Conservation (phyloP, 2,329 filamentous ascomycete genomes). For the Fusarium newnesense region DNA sequence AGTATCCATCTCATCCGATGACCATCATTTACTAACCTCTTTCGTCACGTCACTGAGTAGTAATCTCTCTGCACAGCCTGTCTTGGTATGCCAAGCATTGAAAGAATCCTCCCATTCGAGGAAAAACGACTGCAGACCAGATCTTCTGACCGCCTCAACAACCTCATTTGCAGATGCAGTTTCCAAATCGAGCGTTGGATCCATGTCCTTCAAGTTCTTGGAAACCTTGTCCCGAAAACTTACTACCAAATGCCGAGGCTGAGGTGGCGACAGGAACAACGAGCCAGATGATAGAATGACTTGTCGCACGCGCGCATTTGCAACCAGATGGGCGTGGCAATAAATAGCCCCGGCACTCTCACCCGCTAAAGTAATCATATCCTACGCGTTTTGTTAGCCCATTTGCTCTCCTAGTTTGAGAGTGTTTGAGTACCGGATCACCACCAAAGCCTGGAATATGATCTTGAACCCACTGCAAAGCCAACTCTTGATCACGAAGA, state of each 20-base stretch:
- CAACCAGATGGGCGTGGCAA: constrained; percentile 55
- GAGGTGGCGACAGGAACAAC: constrained; percentile 55
- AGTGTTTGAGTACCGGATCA: constrained; percentile 34
- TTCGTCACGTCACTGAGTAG: constrained; percentile 5
- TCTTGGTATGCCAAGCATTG: constrained; percentile 1
- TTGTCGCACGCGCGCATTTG: constrained; percentile 39
- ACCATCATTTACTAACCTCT: not conserved
- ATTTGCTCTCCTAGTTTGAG: fast-evolving
- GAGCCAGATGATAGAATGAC: constrained; percentile 55
- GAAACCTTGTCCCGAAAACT: not conserved
- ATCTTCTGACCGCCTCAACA: constrained; percentile 1
- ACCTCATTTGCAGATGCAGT: not conserved
- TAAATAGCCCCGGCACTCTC: constrained; percentile 60
- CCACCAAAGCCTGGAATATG: constrained; percentile 43
- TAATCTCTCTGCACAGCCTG: not conserved
- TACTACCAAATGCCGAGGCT: constrained; percentile 34
- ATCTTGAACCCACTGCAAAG: constrained; percentile 46
- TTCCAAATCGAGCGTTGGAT: constrained; percentile 35
- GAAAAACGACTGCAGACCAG: constrained; percentile 3
- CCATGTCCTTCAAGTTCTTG: not conserved
- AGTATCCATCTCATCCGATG: fast-evolving
- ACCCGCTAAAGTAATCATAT: constrained; percentile 54
- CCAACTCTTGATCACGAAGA: constrained; percentile 48
- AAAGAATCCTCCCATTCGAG: constrained; percentile 11
- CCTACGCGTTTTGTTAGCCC: constrained; percentile 22